Evolutionary conservation across 2,329 filamentous ascomycete species (phyloP).

Genomic region (Ophiostoma australiae): DNA sequence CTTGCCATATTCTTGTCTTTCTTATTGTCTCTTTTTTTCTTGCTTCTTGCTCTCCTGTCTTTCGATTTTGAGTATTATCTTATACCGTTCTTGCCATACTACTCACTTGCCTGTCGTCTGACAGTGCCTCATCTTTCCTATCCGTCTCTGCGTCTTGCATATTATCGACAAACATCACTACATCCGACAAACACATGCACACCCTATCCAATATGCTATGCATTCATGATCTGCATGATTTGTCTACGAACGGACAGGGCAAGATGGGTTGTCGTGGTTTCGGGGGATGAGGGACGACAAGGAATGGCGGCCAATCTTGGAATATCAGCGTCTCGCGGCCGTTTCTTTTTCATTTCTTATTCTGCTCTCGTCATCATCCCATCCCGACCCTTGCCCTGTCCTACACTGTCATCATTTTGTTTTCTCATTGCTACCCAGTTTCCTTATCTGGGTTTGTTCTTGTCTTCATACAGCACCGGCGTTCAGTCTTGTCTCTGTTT

Average conservation of each 20-base stretch:
- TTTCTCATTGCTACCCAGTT: background rate
- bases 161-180: background rate
- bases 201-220: constrained; percentile 22
- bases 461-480: constrained; percentile 5
- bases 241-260: constrained; percentile 24
- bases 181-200: background rate
- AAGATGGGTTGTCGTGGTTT: background rate
- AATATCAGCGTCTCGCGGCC: background rate
- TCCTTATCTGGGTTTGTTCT: background rate
- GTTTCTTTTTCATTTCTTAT: background rate
- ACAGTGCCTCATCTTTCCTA: background rate
- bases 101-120: background rate
- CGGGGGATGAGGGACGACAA: background rate
- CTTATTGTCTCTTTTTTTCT: constrained; percentile 31
- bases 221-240: constrained; percentile 27
- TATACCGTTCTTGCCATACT: constrained; percentile 16
- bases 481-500: background rate
- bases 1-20: constrained; percentile 35
- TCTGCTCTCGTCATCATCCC: background rate
- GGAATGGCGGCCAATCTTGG: background rate
- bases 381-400: background rate
- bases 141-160: background rate
- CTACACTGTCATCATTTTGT: constrained; percentile 4
- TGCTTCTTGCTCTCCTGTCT: constrained; percentile 26
- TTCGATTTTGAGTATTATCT: background rate